Percentiles rank a stretch among this genome's conserved stretches.
Evolutionary conservation across 2,329 filamentous ascomycete genomes (phyloP).

Genomic region (Camptophora hylomeconis): DNA sequence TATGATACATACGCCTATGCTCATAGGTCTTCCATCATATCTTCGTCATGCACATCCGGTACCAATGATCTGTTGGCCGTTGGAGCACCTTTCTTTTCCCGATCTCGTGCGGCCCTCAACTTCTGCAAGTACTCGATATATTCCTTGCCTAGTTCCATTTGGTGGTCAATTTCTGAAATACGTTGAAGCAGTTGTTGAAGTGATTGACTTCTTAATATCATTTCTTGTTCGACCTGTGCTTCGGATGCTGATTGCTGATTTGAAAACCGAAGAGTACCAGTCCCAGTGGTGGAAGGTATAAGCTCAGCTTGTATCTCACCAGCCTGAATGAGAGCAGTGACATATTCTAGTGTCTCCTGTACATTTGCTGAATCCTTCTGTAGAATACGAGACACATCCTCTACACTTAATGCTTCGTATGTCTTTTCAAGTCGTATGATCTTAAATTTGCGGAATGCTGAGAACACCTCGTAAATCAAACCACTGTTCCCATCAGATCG

Average conservation of each 20-base stretch:
- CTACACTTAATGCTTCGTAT: conserved; percentile 51
- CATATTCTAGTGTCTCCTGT: conserved; percentile 21
- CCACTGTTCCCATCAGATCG: conserved; percentile 57
- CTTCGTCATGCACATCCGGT: conserved; percentile 15
- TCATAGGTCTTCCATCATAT: conserved; percentile 20
- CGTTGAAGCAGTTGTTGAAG: conserved; percentile 38
- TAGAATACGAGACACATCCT: conserved; percentile 29
- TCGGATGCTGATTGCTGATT: conserved; percentile 26
- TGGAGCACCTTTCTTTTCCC: conserved; percentile 13
- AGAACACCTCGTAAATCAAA: conserved; percentile 55
- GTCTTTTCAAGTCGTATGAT: conserved; percentile 60
- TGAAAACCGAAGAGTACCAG: conserved; percentile 41
- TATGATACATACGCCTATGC: too few relatives aligned
- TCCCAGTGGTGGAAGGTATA: conserved; percentile 27
- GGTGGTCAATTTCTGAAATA: conserved; percentile 41
- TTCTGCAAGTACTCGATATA: conserved; percentile 42
- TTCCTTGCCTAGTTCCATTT: conserved; percentile 45
- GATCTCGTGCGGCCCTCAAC: conserved; percentile 26
- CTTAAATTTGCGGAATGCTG: conserved; percentile 62
- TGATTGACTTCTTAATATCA: conserved; percentile 37
- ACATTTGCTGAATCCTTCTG: conserved; percentile 18
- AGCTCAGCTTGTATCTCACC: conserved; percentile 40
- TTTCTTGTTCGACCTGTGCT: conserved; percentile 24
- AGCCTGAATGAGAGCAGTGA: conserved; percentile 35
- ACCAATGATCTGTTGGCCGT: too few relatives aligned